A percentile compares a stretch with the other conserved stretches of the same genome.
phyloP scores from a whole-genome alignment of 768 basidiomycete genomes.

The Leucocoprinus leucothites region DNA sequence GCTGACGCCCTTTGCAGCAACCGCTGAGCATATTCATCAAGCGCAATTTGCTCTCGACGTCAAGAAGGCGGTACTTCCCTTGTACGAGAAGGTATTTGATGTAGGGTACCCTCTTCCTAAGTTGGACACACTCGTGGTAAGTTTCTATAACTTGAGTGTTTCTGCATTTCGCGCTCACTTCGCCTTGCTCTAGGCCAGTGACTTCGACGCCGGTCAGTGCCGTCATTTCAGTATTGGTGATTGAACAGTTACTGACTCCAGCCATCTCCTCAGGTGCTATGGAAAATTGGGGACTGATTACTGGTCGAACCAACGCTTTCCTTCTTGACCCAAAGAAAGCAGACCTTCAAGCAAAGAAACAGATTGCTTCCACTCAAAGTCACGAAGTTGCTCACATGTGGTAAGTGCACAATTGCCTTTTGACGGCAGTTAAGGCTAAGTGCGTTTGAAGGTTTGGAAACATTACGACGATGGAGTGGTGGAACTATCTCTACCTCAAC shows the following conservation, averaged over 20 bases:
- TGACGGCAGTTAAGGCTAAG: not conserved
- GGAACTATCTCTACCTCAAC: slow-evolving; percentile 81
- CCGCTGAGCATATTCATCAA: slow-evolving; percentile 78
- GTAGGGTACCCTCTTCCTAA: slow-evolving; percentile 93
- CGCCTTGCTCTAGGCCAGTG: slow-evolving; percentile 48
- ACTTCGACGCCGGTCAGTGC: slow-evolving; percentile 76
- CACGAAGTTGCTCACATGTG: slow-evolving; percentile 90
- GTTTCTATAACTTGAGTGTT: slow-evolving; percentile 20
- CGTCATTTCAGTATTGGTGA: not conserved
- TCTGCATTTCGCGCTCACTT: not conserved
- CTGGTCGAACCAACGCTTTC: slow-evolving; percentile 80
- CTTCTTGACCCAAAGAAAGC: slow-evolving; percentile 75
- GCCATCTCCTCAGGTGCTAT: slow-evolving; percentile 55
- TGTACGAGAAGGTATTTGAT: slow-evolving; percentile 93
- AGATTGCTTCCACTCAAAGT: slow-evolving; percentile 72
- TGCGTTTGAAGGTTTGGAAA: slow-evolving; percentile 70
- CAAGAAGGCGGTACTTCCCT: slow-evolving; percentile 73
- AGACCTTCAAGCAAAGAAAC: slow-evolving; percentile 72
- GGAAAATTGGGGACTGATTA: slow-evolving; percentile 96
- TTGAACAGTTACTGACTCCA: not conserved
- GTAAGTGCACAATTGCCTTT: slow-evolving; percentile 28
- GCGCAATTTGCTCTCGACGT: slow-evolving; percentile 87
- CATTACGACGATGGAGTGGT: slow-evolving; percentile 93
- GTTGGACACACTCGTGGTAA: slow-evolving; percentile 85
- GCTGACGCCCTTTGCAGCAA: slow-evolving; percentile 45